Evolutionary conservation across 129 eudicot genomes (phyloP), one percentile per base, ranked within the genome.

Genomic region (Mikania micrantha): DNA sequence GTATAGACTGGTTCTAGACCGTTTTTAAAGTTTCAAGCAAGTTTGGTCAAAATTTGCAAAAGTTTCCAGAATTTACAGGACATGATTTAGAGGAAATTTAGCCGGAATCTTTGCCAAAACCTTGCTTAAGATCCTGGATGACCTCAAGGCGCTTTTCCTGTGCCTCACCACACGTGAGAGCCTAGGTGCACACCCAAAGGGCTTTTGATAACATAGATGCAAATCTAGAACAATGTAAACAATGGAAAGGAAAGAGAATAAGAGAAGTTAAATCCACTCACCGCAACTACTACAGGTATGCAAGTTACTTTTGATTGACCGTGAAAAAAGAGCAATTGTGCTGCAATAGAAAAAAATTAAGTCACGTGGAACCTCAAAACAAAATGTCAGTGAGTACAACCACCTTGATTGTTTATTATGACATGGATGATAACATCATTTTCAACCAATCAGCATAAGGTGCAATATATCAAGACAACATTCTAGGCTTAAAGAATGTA

Each of bases 281-380:
- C 91, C 59, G 96, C 98, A 63, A 88, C 96, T 69, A 88, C 94
- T 64, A 78, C 91, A 73, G 98, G 96, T 58, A 88, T 81, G 74
- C 81, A 66, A 28, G 86, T 86, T 39, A 93, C 82, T 79, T 83
- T 85, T 21, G 72, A 69, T 78, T 85, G 79, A 49, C 80, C 99
- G 19, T 71, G 42, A 64, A 68, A 83, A 58, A 75, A 80, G 65
- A 93, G 82, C 87, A 93, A 64, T 93, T 93, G 99, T 57, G 96
- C 99, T 93, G 90, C 85, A 88, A 67, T 6, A 59, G n/a, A 34
- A 9, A 48, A 52, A 31, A 28, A 12, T 7, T 39, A 60, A 17
- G 38, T 17, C 19, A 17, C 13, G 29, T 34, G 1, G n/a, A 52
- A 53, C 66, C 47, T 45, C 6, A 49, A 64, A n/a, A 47, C 32